These are phyloP conservation scores for Yamadazyma kanchanaburiensis DNA, from an alignment of 1,139 yeast species.

Conservation along the genomic window DNA sequence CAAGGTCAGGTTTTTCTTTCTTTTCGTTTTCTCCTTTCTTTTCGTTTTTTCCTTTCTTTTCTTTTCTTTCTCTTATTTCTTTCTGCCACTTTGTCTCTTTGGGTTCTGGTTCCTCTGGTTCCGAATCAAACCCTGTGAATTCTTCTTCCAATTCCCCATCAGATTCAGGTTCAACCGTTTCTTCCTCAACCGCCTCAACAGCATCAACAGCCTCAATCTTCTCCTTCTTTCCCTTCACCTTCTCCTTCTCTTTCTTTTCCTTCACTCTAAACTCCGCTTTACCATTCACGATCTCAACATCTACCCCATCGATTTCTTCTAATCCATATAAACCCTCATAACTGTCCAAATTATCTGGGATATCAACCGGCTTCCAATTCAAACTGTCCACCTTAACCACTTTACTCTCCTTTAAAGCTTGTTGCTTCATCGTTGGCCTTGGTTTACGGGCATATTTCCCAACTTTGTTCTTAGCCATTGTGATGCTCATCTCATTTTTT, in stretches of 20 bases:
- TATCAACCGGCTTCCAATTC: constrained; percentile 77
- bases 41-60: constrained; percentile 20
- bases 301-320: constrained; percentile 93
- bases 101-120: constrained; percentile 7
- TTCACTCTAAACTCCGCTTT: constrained; percentile 58
- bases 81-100: constrained; percentile 8
- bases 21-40: constrained; percentile 19
- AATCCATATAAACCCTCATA: constrained; percentile 88
- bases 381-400: constrained; percentile 50
- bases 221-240: constrained; percentile 11
- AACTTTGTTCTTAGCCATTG: constrained; percentile 1
- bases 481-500: constrained; percentile 2
- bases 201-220: not conserved
- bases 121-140: constrained; percentile 8
- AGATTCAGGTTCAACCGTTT: constrained; percentile 16
- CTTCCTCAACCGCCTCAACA: constrained; percentile 9
- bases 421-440: constrained; percentile 5
- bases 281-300: constrained; percentile 66
- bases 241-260: constrained; percentile 23
- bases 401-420: constrained; percentile 26
- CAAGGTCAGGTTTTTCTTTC: constrained; percentile 14
- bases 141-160: constrained; percentile 12
- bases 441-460: constrained; percentile 3
- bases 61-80: constrained; percentile 7
- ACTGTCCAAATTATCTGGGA: constrained; percentile 82